Conservation (phyloP, 805 yeast species). For the Wickerhamiella shivajii region DNA sequence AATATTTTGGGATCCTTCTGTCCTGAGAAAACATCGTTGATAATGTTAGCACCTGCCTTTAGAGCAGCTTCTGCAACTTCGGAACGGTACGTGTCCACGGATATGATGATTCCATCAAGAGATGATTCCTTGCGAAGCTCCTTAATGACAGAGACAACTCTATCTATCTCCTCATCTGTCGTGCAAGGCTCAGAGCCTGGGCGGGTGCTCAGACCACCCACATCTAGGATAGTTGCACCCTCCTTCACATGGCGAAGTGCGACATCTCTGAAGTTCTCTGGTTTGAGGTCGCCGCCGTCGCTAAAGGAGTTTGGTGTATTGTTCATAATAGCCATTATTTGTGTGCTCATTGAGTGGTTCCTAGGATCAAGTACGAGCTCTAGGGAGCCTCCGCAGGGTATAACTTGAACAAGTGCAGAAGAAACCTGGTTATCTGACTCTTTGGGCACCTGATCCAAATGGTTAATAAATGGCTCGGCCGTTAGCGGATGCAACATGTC, state of each 20-base stretch:
- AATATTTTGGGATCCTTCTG: constrained; percentile 52
- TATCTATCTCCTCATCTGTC: constrained; percentile 46
- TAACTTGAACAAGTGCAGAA: constrained; percentile 17
- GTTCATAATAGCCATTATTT: constrained; percentile 77
- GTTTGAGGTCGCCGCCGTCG: constrained; percentile 53
- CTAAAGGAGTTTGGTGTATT: constrained; percentile 92
- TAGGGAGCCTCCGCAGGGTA: constrained; percentile 9
- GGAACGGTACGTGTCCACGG: constrained; percentile 80
- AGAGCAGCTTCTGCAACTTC: constrained; percentile 58
- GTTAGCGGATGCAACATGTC: constrained; percentile 66
- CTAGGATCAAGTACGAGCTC: constrained; percentile 33
- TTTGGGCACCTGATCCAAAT: constrained; percentile 42
- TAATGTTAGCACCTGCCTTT: constrained; percentile 70
- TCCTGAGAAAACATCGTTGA: constrained; percentile 85
- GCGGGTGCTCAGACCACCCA: constrained; percentile 90
- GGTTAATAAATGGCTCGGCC: constrained; percentile 63
- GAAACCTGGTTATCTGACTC: constrained; percentile 16
- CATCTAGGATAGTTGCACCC: constrained; percentile 69
- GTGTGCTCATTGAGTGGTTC: constrained; percentile 35
- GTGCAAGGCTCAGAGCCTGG: constrained; percentile 61
- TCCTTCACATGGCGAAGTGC: constrained; percentile 37
- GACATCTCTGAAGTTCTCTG: constrained; percentile 30
- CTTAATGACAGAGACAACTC: constrained; percentile 58
- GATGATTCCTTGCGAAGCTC: constrained; percentile 34
- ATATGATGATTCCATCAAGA: constrained; percentile 37